phyloP scores from a whole-genome alignment of 2,329 filamentous ascomycete genomes.

The Pochonia chlamydosporia region DNA sequence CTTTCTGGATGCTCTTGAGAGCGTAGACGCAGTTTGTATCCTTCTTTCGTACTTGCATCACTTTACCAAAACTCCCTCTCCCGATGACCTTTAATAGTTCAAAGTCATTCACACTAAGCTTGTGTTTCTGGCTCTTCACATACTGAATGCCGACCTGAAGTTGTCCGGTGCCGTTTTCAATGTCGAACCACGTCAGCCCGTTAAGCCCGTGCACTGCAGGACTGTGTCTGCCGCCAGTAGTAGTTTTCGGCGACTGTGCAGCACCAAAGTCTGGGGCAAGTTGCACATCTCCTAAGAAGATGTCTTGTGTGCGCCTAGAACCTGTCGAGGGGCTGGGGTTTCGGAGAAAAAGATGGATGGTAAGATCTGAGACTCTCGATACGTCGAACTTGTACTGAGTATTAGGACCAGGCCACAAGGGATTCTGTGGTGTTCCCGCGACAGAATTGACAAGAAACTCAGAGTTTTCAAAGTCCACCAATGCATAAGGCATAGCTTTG shows the following conservation, averaged over 20 bases:
- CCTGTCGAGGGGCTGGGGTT: conserved; percentile 85
- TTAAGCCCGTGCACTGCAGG: conserved; percentile 53
- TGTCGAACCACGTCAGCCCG: conserved; percentile 82
- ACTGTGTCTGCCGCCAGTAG: conserved; percentile 46
- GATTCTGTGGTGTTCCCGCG: conserved; percentile 87
- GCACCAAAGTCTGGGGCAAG: conserved; percentile 89
- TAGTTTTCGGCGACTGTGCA: not conserved
- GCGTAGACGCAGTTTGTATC: conserved; percentile 97
- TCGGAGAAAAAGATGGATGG: conserved; percentile 86
- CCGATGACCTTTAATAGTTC: conserved; percentile 96
- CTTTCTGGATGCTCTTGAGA: conserved; percentile 98
- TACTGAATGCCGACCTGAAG: conserved; percentile 93
- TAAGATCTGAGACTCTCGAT: conserved; percentile 85
- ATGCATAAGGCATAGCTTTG: conserved; percentile 93
- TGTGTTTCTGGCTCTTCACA: conserved; percentile 83
- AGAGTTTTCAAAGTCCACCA: conserved; percentile 97
- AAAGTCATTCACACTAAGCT: conserved; percentile 93
- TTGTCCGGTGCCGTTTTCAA: conserved; percentile 82
- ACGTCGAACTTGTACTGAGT: conserved; percentile 99
- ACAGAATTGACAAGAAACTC: conserved; percentile 98
- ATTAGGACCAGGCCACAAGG: conserved; percentile 91
- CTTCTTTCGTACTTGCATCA: conserved; percentile 98
- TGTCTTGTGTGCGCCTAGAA: conserved; percentile 86
- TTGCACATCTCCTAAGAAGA: conserved; percentile 86
- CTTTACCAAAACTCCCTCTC: conserved; percentile 97